These are phyloP conservation scores for Curvularia spicifera DNA, from an alignment of 2,329 filamentous ascomycete species.

Conservation along the genomic window DNA sequence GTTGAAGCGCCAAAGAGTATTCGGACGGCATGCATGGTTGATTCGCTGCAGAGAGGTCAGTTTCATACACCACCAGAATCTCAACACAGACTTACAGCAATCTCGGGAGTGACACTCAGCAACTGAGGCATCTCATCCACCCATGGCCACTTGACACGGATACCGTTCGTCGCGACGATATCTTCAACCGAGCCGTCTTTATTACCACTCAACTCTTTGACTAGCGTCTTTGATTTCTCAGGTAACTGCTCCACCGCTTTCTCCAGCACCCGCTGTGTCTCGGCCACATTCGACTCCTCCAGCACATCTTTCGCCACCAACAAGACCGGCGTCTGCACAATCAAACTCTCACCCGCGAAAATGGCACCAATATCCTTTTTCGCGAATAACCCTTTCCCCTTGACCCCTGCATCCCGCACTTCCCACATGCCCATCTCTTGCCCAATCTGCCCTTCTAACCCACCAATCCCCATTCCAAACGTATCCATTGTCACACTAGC, in stretches of 20 bases:
- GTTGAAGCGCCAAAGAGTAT: slow-evolving; percentile 44
- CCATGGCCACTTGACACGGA: slow-evolving; percentile 32
- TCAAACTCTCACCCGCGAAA: slow-evolving; percentile 32
- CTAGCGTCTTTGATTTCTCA: slow-evolving; percentile 18
- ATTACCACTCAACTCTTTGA: slow-evolving; percentile 26
- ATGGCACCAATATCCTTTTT: slow-evolving; percentile 25
- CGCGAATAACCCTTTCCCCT: slow-evolving; percentile 39
- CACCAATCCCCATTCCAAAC: slow-evolving; percentile 22
- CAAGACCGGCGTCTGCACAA: slow-evolving; percentile 35
- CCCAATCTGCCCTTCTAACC: slow-evolving; percentile 14
- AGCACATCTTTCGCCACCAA: slow-evolving; percentile 28
- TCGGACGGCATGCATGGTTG: slow-evolving; percentile 47
- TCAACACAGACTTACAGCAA: slow-evolving; percentile 33
- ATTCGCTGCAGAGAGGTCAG: slow-evolving; percentile 33
- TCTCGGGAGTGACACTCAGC: slow-evolving; percentile 36
- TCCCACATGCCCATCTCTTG: slow-evolving; percentile 30
- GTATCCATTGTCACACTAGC: slow-evolving; percentile 26
- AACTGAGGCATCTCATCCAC: slow-evolving; percentile 27
- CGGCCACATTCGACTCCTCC: slow-evolving; percentile 8
- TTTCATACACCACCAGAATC: no score
- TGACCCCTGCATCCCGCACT: slow-evolving; percentile 28
- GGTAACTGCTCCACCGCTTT: slow-evolving; percentile 37
- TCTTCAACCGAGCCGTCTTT: slow-evolving; percentile 27
- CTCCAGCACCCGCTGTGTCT: slow-evolving; percentile 22
- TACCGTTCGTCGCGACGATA: slow-evolving; percentile 35